Percentiles rank a stretch among this genome's conserved stretches.
Conservation (phyloP, 1,139 yeast species). For the Protomyces inouyei region DNA sequence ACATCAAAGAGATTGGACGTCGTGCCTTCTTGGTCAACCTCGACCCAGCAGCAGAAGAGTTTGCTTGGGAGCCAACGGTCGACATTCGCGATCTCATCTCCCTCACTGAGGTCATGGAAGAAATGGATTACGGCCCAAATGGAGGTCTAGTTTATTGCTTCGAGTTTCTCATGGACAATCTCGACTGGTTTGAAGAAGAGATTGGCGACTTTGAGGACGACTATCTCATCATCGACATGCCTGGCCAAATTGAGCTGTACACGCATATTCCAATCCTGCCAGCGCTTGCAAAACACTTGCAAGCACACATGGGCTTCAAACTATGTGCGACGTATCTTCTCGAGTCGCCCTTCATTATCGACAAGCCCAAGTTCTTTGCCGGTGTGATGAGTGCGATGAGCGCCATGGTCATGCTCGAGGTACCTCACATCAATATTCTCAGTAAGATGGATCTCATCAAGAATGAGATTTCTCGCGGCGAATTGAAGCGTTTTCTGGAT, state of each 20-base stretch:
- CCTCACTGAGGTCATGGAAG: slow-evolving; percentile 84
- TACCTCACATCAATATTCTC: slow-evolving; percentile 81
- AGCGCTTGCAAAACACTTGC: slow-evolving; percentile 75
- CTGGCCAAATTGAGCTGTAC: slow-evolving; percentile 94
- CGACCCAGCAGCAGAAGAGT: slow-evolving; percentile 97
- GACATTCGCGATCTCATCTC: slow-evolving; percentile 87
- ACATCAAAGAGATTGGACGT: slow-evolving; percentile 86
- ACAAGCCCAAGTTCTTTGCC: slow-evolving; percentile 83
- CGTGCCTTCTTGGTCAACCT: slow-evolving; percentile 90
- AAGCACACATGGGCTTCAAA: slow-evolving; percentile 70
- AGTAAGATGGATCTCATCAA: slow-evolving; percentile 74
- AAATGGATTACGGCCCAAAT: slow-evolving; percentile 80
- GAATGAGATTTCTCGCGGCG: slow-evolving; percentile 61
- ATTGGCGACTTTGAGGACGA: slow-evolving; percentile 69
- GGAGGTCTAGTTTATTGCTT: slow-evolving; percentile 94
- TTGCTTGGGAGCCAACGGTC: slow-evolving; percentile 82
- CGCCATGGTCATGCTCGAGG: slow-evolving; percentile 89
- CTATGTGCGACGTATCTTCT: slow-evolving; percentile 87
- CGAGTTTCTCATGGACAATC: slow-evolving; percentile 71
- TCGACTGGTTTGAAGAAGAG: slow-evolving; percentile 85
- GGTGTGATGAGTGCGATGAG: slow-evolving; percentile 97
- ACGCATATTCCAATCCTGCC: slow-evolving; percentile 94
- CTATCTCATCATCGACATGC: slow-evolving; percentile 88
- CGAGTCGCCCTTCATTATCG: slow-evolving; percentile 92
- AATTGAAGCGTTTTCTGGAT: slow-evolving; percentile 74